A percentile compares a stretch with the other conserved stretches of the same genome.
Conservation (phyloP, 805 yeast species). For the Metschnikowia lochheadii region DNA sequence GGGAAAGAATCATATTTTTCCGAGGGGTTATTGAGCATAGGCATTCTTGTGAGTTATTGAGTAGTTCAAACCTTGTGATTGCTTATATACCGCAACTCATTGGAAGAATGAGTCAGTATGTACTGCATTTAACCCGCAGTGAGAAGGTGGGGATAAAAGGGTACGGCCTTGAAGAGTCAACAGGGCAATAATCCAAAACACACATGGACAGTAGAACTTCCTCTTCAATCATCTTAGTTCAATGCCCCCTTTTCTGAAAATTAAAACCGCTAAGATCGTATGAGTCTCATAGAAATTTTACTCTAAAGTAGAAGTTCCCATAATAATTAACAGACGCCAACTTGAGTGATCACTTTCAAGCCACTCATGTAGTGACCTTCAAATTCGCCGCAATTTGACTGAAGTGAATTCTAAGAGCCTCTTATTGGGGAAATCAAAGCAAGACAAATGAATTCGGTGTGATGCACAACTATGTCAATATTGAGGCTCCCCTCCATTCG, state of each 20-base stretch:
- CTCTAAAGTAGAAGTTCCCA: neutral
- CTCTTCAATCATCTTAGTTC: neutral
- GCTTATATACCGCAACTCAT: neutral
- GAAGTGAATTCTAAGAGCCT: neutral
- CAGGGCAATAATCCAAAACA: neutral
- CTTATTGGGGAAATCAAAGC: neutral
- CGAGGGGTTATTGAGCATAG: constrained; percentile 53
- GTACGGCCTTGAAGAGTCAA: neutral
- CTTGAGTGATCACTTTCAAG: neutral
- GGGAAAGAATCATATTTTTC: constrained; percentile 57
- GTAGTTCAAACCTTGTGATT: neutral
- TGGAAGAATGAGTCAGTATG: neutral
- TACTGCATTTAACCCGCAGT: constrained; percentile 1
- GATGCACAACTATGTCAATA: neutral
- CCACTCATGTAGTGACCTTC: neutral
- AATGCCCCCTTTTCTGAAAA: neutral
- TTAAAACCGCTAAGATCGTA: no score
- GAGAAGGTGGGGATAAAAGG: constrained; percentile 2
- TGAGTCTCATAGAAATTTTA: neutral
- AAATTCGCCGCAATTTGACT: neutral
- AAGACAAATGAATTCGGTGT: neutral
- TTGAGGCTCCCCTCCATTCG: neutral
- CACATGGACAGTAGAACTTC: neutral
- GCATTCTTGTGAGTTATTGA: constrained; percentile 8
- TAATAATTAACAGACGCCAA: neutral